These are phyloP conservation scores for Elongisporangium prolatum DNA, from an alignment of 352 stramenopile species.

Conservation along the genomic window DNA sequence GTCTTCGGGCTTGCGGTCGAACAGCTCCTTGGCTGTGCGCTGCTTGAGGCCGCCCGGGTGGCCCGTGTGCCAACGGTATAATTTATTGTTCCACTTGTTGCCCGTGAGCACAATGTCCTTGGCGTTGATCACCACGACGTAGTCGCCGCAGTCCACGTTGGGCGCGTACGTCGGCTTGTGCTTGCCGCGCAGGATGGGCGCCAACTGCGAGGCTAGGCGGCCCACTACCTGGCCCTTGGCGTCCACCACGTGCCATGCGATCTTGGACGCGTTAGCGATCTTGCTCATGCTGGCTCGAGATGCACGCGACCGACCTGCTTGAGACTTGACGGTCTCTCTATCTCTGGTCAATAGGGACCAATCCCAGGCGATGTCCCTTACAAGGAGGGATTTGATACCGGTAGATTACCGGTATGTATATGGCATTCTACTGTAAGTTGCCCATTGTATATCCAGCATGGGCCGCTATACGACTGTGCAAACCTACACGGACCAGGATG, in stretches of 20 bases:
- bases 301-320: neutral
- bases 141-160: slow-evolving; percentile 97
- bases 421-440: no score
- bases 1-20: slow-evolving; percentile 93
- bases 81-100: slow-evolving; percentile 96
- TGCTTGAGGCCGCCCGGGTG: slow-evolving; percentile 96
- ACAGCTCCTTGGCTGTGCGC: slow-evolving; percentile 91
- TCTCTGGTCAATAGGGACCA: neutral
- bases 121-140: slow-evolving; percentile 97
- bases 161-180: slow-evolving; percentile 98
- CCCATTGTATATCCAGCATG: no score
- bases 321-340: neutral
- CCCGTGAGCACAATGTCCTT: slow-evolving; percentile 94
- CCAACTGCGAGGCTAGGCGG: slow-evolving; percentile 93
- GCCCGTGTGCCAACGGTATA: slow-evolving; percentile 98
- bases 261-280: slow-evolving; percentile 74
- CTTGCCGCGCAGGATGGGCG: slow-evolving; percentile 96
- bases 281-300: slow-evolving; percentile 57
- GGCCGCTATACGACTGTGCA: slow-evolving; percentile 79
- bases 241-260: slow-evolving; percentile 96
- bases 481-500: slow-evolving; percentile 82
- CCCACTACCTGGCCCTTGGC: slow-evolving; percentile 95
- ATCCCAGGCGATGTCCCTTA: neutral
- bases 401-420: no score
- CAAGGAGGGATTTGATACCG: slow-evolving; percentile 1